These are phyloP conservation scores for Trichocladium antarcticum DNA, from an alignment of 495 filamentous ascomycete genomes.

Conservation along the genomic window DNA sequence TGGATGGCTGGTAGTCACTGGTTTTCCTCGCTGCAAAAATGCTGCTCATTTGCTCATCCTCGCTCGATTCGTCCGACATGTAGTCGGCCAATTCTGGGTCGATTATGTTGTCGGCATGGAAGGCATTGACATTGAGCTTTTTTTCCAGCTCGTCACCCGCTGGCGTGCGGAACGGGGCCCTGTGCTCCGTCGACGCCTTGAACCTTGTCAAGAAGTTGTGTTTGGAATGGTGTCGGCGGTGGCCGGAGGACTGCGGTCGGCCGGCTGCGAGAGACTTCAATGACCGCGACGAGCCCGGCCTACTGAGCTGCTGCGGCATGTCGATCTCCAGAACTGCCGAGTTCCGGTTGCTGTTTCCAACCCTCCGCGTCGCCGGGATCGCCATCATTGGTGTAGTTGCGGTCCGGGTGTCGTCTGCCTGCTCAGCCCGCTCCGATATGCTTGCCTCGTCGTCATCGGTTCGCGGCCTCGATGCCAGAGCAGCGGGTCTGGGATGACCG, in stretches of 20 bases:
- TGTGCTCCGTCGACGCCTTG: slow-evolving; percentile 45
- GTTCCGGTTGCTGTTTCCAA: slow-evolving; percentile 68
- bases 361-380: slow-evolving; percentile 74
- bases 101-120: slow-evolving; percentile 96
- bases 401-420: slow-evolving; percentile 32
- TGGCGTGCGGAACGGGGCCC: slow-evolving; percentile 81
- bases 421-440: slow-evolving; percentile 33
- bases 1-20: slow-evolving; percentile 32
- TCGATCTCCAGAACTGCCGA: slow-evolving; percentile 88
- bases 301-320: slow-evolving; percentile 47
- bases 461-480: slow-evolving; percentile 19
- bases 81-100: slow-evolving; percentile 92
- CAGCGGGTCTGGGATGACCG: slow-evolving; percentile 31
- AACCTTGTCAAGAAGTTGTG: slow-evolving; percentile 62
- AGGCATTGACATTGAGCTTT: slow-evolving; percentile 67
- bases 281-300: slow-evolving; percentile 88
- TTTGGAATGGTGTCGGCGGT: slow-evolving; percentile 77
- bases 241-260: slow-evolving; percentile 61
- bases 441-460: slow-evolving; percentile 32
- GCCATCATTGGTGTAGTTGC: slow-evolving; percentile 62
- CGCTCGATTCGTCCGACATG: slow-evolving; percentile 89
- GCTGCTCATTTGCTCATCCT: slow-evolving; percentile 80
- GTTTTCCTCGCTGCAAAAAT: slow-evolving; percentile 62
- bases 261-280: slow-evolving; percentile 60
- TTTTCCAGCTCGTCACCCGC: slow-evolving; percentile 49